Base-by-base conservation (phyloP, 2,329 filamentous ascomycete species). In the Phoma sp. region DNA sequence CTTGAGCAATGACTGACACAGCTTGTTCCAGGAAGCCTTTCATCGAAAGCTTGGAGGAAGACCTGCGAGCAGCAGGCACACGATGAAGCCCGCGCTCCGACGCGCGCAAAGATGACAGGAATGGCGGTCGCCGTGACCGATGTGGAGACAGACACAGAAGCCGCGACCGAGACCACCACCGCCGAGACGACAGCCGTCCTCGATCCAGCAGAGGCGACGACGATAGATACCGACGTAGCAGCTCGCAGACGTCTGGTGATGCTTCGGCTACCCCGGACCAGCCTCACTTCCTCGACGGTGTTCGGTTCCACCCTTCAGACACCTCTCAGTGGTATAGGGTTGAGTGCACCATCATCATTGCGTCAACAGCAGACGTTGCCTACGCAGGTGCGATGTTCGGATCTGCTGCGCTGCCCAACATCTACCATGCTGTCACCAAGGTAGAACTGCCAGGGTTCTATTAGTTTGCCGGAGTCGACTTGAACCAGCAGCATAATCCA, bases 401-500 rank as follows among this genome's bases (percentile, higher is more conserved):
- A 2, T 57, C 53, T 1, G 33, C 43, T 1, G 2, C 7, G 0
- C 36, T 66, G 1, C 64, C 62, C 0, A 4, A 52, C 1, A 27
- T 66, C 14, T 29, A 33, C 46, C 23, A 27, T 4, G 52, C 45
- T 22, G 50, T 71, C 42, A 72, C 75, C 61, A 52, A 75, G 68
- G n/a, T 82, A 76, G 23, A 79, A 78, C 47, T 82, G 75, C 27
- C 58, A 4, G 46, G 74, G 70, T 52, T 79, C 75, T 27, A 78
- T 75, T 14, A 73, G 68, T 52, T 77, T 77, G 3, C 87, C 82
- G 71, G 89, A 88, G 66, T 93, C 87, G 62, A 96, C 88, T 13
- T 96, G 78, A 0, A 82, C 2, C 97, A 93, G 65, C 96, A 95
- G 1, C 91, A 86, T 70, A 98, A 96, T 69, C 97, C 93, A 53